These are phyloP conservation scores for Cucurbita moschata DNA, from an alignment of 306 rosid genomes.

Conservation along the genomic window DNA sequence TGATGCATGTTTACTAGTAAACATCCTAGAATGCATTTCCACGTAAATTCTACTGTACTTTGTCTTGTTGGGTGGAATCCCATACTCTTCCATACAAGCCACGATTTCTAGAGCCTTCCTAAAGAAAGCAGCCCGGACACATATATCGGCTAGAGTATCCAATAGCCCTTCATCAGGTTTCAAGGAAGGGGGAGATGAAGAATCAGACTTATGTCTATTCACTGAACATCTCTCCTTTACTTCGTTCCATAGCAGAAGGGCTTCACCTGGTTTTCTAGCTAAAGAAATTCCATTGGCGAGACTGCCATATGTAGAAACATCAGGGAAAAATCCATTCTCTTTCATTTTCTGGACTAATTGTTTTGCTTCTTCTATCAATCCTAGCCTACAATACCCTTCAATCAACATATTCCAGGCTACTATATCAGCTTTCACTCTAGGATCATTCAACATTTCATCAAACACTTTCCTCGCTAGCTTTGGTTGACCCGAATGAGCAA, in stretches of 20 bases:
- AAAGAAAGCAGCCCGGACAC: conserved; percentile 93
- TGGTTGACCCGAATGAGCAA: conserved; percentile 76
- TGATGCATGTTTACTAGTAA: conserved; percentile 94
- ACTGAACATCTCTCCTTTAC: conserved; percentile 68
- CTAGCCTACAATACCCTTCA: conserved; percentile 80
- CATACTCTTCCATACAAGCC: conserved; percentile 98
- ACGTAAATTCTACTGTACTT: conserved; percentile 86
- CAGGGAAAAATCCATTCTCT: conserved; percentile 58
- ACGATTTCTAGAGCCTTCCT: conserved; percentile 82
- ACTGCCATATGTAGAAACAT: conserved; percentile 79
- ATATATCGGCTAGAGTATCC: conserved; percentile 81
- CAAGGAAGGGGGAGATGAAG: conserved; percentile 37
- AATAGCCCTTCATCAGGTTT: conserved; percentile 87
- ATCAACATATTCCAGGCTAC: conserved; percentile 94
- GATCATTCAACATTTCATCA: conserved; percentile 68
- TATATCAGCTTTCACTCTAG: conserved; percentile 64
- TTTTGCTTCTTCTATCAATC: conserved; percentile 73
- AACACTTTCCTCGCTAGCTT: conserved; percentile 90
- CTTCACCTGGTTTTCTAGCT: conserved; percentile 93
- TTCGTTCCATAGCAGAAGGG: conserved; percentile 86
- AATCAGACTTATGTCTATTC: conserved; percentile 21
- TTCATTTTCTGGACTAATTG: conserved; percentile 61
- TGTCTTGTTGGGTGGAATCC: conserved; percentile 83
- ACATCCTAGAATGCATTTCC: conserved; percentile 98
- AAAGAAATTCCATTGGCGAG: conserved; percentile 65